Evolutionary conservation across 179 eudicot genomes (phyloP), one percentile per base, ranked within the genome.

Genomic region (Corrigiola litoralis): DNA sequence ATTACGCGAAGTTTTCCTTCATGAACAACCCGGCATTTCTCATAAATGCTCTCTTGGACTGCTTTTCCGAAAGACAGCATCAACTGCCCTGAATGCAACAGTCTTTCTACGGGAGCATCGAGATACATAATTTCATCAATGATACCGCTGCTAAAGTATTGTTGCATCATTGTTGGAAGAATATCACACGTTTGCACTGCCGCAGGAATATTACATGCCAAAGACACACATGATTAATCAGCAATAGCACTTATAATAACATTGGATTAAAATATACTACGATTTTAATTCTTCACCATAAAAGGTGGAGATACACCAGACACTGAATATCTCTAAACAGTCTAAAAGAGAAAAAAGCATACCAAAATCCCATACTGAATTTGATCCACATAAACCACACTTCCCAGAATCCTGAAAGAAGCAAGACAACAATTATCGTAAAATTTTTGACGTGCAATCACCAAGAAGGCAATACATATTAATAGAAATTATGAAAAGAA

Each of bases 161-260:
- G 64, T 49, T 90, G 85, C 75, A 66, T 70, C 31, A 87, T 75
- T 66, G 88, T 81, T 8, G 97, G 91, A 13, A 94, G 94, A 57
- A 80, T 81, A 65, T 84, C 92, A 78, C 57, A 86, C 63, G 86
- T 87, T 47, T 88, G 87, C 82, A 82, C 99, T 90, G 89, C 72
- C 52, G 71, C 67, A 6, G 25, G 13, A 23, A 49, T 40, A 38
- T 24, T 1, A 40, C 14, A 38, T 11, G 55, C 23, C 12, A 51
- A 48, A 27, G 55, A 41, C 40, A 56, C 53, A 33, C 56, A 54
- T 29, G 32, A 50, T n/a, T n/a, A 59, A 51, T 51, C 61, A 58
- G 49, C 28, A 36, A 24, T 37, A 2, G 23, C 6, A 53, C 20
- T 29, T 38, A 37, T 3, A 21, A 29, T 52, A 45, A 42, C 24